Base-by-base conservation (phyloP, 140 eudicot genomes). In the Bidens hawaiensis region DNA sequence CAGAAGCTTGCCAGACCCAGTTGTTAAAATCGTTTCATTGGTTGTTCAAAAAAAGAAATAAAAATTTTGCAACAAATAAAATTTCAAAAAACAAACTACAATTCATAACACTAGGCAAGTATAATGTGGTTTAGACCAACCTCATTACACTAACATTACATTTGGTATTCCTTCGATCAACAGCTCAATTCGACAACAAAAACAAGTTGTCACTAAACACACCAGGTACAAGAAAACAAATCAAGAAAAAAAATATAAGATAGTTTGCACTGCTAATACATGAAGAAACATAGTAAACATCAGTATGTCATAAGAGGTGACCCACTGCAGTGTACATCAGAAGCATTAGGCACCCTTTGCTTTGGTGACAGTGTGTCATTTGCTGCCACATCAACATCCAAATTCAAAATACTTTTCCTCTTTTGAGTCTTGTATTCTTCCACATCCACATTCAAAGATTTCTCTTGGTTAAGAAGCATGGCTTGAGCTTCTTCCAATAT, bases 241-340 rank as follows among this genome's bases (percentile, higher is more conserved):
- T n/a, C n/a, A 1, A 16, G 52, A 49, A 13, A 21, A 59, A 11
- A 33, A 5, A 22, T 4, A 19, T 9, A 62, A 16, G 41, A 56
- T 26, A 19, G 55, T 62, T 24, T 62, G 66, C 40, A 21, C 15
- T 33, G 45, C 1, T 11, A 15, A 27, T 17, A 14, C 43, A 31
- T 56, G 45, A 25, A 76, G 38, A 64, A 10, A 42, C 16, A 31
- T 60, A 65, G 50, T 13, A 38, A 45, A 45, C 14, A 79, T 80
- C 78, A 88, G 72, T 65, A 82, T 28, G 95, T 85, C 78, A 82
- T 69, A 26, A 88, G 89, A 48, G 93, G 88, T 40, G 98, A 85
- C 75, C 80, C 89, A 55, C 95, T 83, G 78, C 87, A 81, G 67
- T 82, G 94, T 13, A 88, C 96, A 82, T 93, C 99, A 50, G 95